Evolutionary conservation across 2,329 filamentous ascomycete genomes (phyloP), one percentile per base, ranked within the genome.

Genomic region (Cladosporium sp.): DNA sequence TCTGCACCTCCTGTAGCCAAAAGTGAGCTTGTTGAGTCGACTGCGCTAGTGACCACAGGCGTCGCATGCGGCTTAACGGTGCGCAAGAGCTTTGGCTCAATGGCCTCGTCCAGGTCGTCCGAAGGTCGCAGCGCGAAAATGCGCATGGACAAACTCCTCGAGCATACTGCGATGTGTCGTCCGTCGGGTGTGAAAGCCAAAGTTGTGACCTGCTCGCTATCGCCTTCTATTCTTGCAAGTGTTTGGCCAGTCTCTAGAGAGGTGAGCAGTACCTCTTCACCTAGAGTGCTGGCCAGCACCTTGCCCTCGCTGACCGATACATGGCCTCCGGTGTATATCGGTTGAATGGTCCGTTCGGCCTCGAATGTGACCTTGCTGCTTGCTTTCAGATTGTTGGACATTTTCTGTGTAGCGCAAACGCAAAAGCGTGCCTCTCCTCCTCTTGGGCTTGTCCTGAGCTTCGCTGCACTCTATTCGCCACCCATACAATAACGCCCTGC

Each of bases 1-100:
- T 99, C 94, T 3, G 94, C 92, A 51, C 90, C 90, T 63, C 95
- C 94, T 15, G 93, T 97, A 15, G 92, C 94, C 43, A 99, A 81
- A 12, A 99, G 79, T 1, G 93, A 96, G 69, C 92, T 89, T 1
- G 92, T 96, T 56, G 85, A 82, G 72, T 99, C 94, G 61, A 94
- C 86, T 1, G 90, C 87, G 14, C 93, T 80, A 8, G 93, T 90
- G 1, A 96, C 87, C 1, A 97, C 92, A 0, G 95, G 94, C 2
- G 93, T 92, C 0, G 86, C 83, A 71, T 97, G 94, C 7, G 94
- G 92, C 73, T 96, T 97, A 34, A 97, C 75, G 3, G 90, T 92
- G 67, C 92, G 86, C 15, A 89, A 73, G 15, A 95, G 84, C 51
- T 87, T 85, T 19, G 86, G 75, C 55, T 87, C 83, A 61, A 92